phyloP scores from a whole-genome alignment of 176 grass and related monocot genomes.

The Urochloa ruziziensis region DNA sequence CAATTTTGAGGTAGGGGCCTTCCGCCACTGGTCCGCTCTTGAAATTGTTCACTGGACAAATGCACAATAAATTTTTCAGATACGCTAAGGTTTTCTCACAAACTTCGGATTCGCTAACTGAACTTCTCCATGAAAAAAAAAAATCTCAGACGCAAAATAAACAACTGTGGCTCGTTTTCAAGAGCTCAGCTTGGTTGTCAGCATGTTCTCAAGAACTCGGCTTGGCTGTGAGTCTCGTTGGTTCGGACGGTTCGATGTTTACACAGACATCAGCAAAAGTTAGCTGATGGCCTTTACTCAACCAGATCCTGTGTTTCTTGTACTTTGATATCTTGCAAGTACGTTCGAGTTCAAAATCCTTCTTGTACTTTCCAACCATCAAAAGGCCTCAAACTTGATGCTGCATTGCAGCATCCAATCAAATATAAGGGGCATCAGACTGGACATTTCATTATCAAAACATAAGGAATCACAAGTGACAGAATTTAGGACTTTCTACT shows the following conservation, averaged over 20 bases:
- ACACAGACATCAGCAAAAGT: background rate
- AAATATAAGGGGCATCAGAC: background rate
- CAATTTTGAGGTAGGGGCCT: background rate
- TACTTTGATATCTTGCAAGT: background rate
- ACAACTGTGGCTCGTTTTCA: background rate
- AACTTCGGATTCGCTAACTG: background rate
- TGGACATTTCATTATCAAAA: background rate
- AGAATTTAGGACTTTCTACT: background rate
- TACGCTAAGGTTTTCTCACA: background rate
- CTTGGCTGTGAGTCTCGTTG: background rate
- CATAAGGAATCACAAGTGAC: background rate
- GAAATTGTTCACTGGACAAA: background rate
- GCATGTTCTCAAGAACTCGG: background rate
- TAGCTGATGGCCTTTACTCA: background rate
- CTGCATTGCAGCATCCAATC: background rate
- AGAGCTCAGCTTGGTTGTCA: background rate
- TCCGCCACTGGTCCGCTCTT: no score
- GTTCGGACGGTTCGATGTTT: background rate
- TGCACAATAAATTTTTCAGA: background rate
- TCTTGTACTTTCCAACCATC: background rate
- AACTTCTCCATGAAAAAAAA: background rate
- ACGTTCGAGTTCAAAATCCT: background rate
- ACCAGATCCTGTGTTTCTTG: background rate
- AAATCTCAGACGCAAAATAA: background rate
- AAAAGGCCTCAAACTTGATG: background rate